Evolutionary conservation across 2,329 filamentous ascomycete genomes (phyloP), one percentile per base, ranked within the genome.

Genomic region (Colletotrichum theobromicola): DNA sequence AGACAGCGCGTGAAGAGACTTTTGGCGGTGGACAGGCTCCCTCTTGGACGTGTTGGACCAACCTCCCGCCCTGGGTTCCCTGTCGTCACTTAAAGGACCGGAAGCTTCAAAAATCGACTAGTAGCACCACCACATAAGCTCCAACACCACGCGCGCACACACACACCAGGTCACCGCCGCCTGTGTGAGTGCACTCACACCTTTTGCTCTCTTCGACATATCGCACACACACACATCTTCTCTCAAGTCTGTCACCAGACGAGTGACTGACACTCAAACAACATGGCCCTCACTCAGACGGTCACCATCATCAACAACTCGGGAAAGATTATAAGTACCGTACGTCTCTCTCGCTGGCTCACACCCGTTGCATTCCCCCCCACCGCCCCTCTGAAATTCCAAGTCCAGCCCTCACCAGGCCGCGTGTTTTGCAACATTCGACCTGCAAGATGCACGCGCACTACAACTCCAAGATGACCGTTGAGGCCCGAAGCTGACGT

Each of bases 231-330:
- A 60, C 50, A 34, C 35, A 26, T 62, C 26, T 46, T 63, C 30
- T 16, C 30, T 72, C 26, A 35, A 35, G 37, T 66, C 53, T 18
- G 60, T 46, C 30, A 5, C 67, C 42, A 30, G 28, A 34, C 50
- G 37, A 34, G 71, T 70, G 71, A 32, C 24, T 53, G 30, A 26
- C 2, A 30, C 65, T 67, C 34, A 32, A n/a, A 37, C 68, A 74
- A 34, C 72, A 87, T 88, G 85, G 81, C 85, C 60, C 83, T 88
- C 76, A 84, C 87, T 68, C 93, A 98, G 85, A 96, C 94, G 64
- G 92, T 98, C 78, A 96, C 95, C 78, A 94, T 98, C 80, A 93
- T 98, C 85, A 97, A 98, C 87, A 95, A 90, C 80, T 97, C 95
- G 72, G 95, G 95, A 80, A 97, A 98, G 86, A 93, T 98, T 65